phyloP scores from a whole-genome alignment of 1,139 yeast genomes.

The Hanseniaspora uvarum region DNA sequence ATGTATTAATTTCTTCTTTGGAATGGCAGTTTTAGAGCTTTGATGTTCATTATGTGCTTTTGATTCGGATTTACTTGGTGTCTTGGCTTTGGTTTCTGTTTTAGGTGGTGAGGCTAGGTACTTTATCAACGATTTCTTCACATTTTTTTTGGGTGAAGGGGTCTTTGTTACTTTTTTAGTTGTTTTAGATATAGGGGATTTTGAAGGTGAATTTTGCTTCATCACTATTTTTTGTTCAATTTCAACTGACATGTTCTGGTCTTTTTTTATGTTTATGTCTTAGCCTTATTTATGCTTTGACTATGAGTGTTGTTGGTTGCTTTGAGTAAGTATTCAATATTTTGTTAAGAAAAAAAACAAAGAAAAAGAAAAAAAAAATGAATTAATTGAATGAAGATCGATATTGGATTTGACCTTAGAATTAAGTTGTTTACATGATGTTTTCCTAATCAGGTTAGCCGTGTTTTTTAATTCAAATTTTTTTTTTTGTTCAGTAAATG shows the following conservation, averaged over 20 bases:
- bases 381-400: not conserved
- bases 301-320: not conserved
- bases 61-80: not conserved
- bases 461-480: too few species aligned
- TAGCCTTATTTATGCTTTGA: too few species aligned
- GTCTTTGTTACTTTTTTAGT: constrained; percentile 9
- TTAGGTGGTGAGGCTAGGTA: constrained; percentile 9
- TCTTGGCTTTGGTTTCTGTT: constrained; percentile 1
- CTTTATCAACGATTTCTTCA: not conserved
- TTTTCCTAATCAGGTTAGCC: not conserved
- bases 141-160: constrained; percentile 7
- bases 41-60: not conserved
- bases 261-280: not conserved
- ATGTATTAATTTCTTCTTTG: constrained; percentile 7
- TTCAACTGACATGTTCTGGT: not conserved
- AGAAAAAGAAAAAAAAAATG: not conserved
- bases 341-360: not conserved
- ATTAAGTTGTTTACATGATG: not conserved
- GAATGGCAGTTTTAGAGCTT: not conserved
- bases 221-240: not conserved
- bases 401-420: not conserved
- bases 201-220: not conserved
- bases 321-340: too few species aligned
- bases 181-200: not conserved
- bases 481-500: not conserved